Conservation (phyloP, 352 stramenopile genomes). For the Pythium aphanidermatum region DNA sequence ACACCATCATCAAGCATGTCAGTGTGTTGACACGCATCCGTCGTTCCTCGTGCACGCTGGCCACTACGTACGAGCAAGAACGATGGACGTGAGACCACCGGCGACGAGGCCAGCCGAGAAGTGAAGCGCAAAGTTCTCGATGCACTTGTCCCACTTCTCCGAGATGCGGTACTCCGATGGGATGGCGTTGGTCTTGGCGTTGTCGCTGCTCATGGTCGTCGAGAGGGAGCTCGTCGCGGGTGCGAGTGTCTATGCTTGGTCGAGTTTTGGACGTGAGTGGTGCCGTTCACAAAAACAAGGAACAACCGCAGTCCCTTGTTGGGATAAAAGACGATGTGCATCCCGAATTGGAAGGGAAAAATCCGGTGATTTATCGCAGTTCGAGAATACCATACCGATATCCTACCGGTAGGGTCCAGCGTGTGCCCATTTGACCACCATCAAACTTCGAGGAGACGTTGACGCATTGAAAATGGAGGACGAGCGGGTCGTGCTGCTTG, state of each 20-base stretch:
- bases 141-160: conserved; percentile 88
- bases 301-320: conserved; percentile 10
- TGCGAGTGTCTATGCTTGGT: conserved; percentile 11
- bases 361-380: no score
- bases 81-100: conserved; percentile 73
- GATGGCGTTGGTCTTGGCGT: conserved; percentile 49
- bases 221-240: background rate
- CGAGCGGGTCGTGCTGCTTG: conserved; percentile 55
- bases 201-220: conserved; percentile 17
- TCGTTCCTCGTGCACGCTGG: background rate
- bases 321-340: background rate
- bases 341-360: conserved; percentile 2
- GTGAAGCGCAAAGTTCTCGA: conserved; percentile 87
- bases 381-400: conserved; percentile 9
- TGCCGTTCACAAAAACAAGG: conserved; percentile 16
- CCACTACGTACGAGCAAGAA: conserved; percentile 65
- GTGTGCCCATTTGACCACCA: conserved; percentile 15
- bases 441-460: background rate
- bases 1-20: conserved; percentile 1
- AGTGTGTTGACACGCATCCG: background rate
- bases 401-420: background rate
- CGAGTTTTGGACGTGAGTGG: conserved; percentile 27
- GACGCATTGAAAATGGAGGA: conserved; percentile 35
- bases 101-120: conserved; percentile 77
- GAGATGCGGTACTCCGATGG: conserved; percentile 88